These are phyloP conservation scores for Nelumbo lutea DNA, from an alignment of 164 flowering plant genomes.

Conservation along the genomic window DNA sequence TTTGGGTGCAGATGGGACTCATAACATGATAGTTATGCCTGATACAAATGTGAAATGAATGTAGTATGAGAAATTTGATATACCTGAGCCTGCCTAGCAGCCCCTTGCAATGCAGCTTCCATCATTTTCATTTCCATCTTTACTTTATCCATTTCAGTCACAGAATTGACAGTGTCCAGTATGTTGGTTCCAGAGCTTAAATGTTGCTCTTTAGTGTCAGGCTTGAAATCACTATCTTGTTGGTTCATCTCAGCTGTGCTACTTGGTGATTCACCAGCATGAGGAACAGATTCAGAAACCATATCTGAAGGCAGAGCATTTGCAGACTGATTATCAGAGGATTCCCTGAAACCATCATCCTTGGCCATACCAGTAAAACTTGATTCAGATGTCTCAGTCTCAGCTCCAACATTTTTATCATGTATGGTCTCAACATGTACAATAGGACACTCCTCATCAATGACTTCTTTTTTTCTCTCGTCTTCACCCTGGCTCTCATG, in stretches of 20 bases:
- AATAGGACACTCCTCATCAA: constrained; percentile 21
- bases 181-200: constrained; percentile 32
- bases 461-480: constrained; percentile 22
- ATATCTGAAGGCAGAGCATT: constrained; percentile 19
- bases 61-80: constrained; percentile 7
- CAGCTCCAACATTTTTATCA: constrained; percentile 22
- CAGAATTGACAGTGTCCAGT: constrained; percentile 35
- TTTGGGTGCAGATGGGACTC: too few species aligned
- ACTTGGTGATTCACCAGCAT: constrained; percentile 25
- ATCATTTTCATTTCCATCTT: constrained; percentile 90
- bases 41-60: background rate
- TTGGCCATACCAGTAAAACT: constrained; percentile 20
- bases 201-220: constrained; percentile 30
- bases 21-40: background rate
- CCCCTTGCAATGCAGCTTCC: constrained; percentile 96
- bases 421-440: constrained; percentile 23
- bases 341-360: constrained; percentile 28
- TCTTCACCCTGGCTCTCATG: constrained; percentile 28
- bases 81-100: constrained; percentile 99
- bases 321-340: constrained; percentile 10
- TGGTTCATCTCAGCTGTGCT: constrained; percentile 26
- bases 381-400: constrained; percentile 24
- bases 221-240: constrained; percentile 24
- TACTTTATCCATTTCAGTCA: constrained; percentile 61
- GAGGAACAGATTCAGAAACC: constrained; percentile 28